phyloP scores from a whole-genome alignment of 805 yeast genomes.

The Suhomyces xylopsoci region DNA sequence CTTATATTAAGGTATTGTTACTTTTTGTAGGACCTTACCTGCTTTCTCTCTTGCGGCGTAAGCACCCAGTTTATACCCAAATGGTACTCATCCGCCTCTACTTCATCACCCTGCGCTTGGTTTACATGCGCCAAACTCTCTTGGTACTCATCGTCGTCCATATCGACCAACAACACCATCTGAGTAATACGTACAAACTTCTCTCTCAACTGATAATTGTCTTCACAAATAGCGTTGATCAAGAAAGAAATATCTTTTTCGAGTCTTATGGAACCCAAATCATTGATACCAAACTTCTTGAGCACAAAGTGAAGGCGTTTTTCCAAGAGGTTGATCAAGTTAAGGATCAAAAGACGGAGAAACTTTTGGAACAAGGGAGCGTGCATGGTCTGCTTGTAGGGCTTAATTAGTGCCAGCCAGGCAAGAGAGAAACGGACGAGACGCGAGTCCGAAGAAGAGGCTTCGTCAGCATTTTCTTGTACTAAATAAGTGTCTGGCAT shows the following conservation, averaged over 20 bases:
- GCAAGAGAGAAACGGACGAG: slow-evolving; percentile 51
- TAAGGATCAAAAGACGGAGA: slow-evolving; percentile 47
- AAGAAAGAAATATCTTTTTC: slow-evolving; percentile 78
- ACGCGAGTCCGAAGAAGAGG: slow-evolving; percentile 13
- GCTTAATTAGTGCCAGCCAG: slow-evolving; percentile 65
- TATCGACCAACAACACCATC: slow-evolving; percentile 73
- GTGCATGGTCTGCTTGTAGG: slow-evolving; percentile 60
- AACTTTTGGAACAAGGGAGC: slow-evolving; percentile 47
- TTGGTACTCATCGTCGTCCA: slow-evolving; percentile 63
- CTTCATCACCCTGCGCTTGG: slow-evolving; percentile 18
- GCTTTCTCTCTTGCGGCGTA: slow-evolving; percentile 69
- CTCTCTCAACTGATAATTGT: slow-evolving; percentile 71
- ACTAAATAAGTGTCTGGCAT: slow-evolving; percentile 27
- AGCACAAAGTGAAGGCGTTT: slow-evolving; percentile 64
- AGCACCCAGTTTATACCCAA: slow-evolving; percentile 63
- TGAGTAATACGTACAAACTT: slow-evolving; percentile 81
- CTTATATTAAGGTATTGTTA: too few relatives aligned
- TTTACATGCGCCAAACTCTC: slow-evolving; percentile 25
- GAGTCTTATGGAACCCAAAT: slow-evolving; percentile 75
- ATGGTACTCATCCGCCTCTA: slow-evolving; percentile 20
- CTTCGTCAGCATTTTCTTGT: slow-evolving; percentile 22
- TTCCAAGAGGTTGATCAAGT: slow-evolving; percentile 58
- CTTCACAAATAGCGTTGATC: slow-evolving; percentile 69
- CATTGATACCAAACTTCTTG: slow-evolving; percentile 60
- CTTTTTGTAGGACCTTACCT: slow-evolving; percentile 52